Conservation (phyloP, 2,329 filamentous ascomycete genomes). For the Hypoxylon sp. region DNA sequence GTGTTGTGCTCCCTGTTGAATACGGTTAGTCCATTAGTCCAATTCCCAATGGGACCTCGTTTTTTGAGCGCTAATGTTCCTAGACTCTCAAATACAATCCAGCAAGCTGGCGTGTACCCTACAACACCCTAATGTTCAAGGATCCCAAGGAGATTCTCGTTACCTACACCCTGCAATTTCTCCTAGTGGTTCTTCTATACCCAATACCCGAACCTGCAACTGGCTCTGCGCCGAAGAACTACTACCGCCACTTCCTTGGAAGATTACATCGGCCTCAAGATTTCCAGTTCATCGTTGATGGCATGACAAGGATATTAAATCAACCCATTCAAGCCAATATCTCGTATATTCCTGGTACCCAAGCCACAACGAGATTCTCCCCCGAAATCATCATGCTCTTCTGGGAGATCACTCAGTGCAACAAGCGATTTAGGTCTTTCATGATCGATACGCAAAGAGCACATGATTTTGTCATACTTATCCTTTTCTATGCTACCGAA, state of each 20-base stretch:
- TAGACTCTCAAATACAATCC: slow-evolving; percentile 96
- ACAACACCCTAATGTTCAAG: slow-evolving; percentile 92
- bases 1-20: slow-evolving; percentile 94
- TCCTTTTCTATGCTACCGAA: slow-evolving; percentile 93
- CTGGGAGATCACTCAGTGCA: slow-evolving; percentile 97
- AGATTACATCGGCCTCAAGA: slow-evolving; percentile 93
- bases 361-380: slow-evolving; percentile 85
- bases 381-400: slow-evolving; percentile 98
- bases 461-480: slow-evolving; percentile 91
- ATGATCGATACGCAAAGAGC: slow-evolving; percentile 95
- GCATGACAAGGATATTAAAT: slow-evolving; percentile 92
- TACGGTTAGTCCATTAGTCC: slow-evolving; percentile 78
- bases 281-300: slow-evolving; percentile 97
- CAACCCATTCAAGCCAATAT: slow-evolving; percentile 91
- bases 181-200: slow-evolving; percentile 89
- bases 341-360: slow-evolving; percentile 89
- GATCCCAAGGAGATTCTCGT: slow-evolving; percentile 92
- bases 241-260: slow-evolving; percentile 92
- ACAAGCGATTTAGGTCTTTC: slow-evolving; percentile 96
- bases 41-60: not conserved
- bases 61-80: slow-evolving; percentile 2
- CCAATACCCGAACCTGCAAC: slow-evolving; percentile 84
- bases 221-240: slow-evolving; percentile 82
- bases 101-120: slow-evolving; percentile 92
- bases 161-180: slow-evolving; percentile 90